Evolutionary conservation across 225 moss, liverwort and hornwort genomes (phyloP).

Genomic region (Physcomitrellopsis africana): DNA sequence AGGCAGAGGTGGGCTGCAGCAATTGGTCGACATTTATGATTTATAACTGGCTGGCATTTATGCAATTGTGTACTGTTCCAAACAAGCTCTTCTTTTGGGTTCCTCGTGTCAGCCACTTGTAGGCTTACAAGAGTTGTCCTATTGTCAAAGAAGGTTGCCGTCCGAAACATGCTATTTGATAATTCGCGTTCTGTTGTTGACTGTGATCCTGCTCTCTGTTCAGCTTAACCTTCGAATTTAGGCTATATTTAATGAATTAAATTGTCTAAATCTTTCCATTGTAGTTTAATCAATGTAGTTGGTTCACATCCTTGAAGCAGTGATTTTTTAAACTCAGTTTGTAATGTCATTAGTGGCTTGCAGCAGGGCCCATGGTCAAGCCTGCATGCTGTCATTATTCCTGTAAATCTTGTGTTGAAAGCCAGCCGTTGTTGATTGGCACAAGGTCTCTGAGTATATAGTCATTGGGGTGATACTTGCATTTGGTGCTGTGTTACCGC

Average conservation of each 20-base stretch:
- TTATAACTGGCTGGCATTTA: not conserved
- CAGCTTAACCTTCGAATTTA: not conserved
- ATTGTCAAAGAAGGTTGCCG: not conserved
- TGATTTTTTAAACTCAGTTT: not conserved
- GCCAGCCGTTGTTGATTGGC: too few relatives aligned
- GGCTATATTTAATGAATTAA: not conserved
- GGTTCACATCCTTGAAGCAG: not conserved
- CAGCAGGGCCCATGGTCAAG: not conserved
- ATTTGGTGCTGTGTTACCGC: too few relatives aligned
- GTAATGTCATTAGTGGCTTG: not conserved
- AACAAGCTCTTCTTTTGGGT: not conserved
- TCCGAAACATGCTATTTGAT: not conserved
- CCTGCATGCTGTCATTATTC: not conserved
- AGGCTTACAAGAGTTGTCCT: not conserved
- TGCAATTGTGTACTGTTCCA: not conserved
- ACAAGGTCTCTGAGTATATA: too few relatives aligned
- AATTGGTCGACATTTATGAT: not conserved
- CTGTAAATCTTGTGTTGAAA: too few relatives aligned
- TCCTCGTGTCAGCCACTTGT: not conserved
- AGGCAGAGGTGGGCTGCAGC: not conserved
- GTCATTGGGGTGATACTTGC: too few relatives aligned
- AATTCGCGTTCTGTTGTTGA: not conserved
- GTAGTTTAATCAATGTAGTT: not conserved
- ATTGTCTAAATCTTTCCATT: conserved; percentile 11
- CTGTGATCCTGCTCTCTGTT: not conserved